A percentile compares a stretch with the other conserved stretches of the same genome.
Evolutionary conservation across 129 eudicot genomes (phyloP).

Genomic region (Logfia minima): DNA sequence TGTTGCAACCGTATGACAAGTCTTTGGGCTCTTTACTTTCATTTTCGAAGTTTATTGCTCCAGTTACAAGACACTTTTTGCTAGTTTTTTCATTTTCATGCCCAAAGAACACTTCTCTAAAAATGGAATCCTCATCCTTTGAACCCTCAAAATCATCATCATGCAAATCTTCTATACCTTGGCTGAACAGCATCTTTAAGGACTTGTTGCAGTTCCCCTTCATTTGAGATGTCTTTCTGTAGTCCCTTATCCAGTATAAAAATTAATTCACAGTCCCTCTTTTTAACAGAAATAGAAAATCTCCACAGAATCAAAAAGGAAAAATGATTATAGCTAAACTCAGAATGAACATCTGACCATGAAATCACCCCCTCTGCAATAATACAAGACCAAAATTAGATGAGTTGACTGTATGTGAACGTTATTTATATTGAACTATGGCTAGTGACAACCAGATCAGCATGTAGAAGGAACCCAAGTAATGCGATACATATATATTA

Average conservation of each 20-base stretch:
- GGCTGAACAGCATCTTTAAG: conserved; percentile 48
- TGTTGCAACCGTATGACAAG: conserved; percentile 46
- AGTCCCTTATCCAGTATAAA: conserved; percentile 19
- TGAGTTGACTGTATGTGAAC: conserved; percentile 11
- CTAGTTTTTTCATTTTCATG: conserved; percentile 40
- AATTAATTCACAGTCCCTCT: conserved; percentile 9
- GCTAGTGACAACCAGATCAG: conserved; percentile 18
- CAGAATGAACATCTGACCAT: conserved; percentile 15
- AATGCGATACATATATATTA: neutral
- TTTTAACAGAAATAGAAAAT: conserved; percentile 19
- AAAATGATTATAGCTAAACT: conserved; percentile 21
- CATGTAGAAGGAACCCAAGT: neutral
- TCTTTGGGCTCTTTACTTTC: conserved; percentile 42
- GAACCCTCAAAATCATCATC: conserved; percentile 87
- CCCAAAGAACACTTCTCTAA: conserved; percentile 63
- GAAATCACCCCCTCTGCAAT: conserved; percentile 26
- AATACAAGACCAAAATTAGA: conserved; percentile 14
- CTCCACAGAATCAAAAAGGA: conserved; percentile 22
- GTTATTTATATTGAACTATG: neutral
- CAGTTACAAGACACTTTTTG: conserved; percentile 54
- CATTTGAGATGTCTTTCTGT: conserved; percentile 28
- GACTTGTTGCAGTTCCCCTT: conserved; percentile 39
- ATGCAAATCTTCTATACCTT: conserved; percentile 59
- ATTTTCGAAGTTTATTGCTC: conserved; percentile 45
- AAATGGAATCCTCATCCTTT: conserved; percentile 56